Evolutionary conservation across 768 basidiomycete genomes (phyloP).

Genomic region (Amanita fuliginea): DNA sequence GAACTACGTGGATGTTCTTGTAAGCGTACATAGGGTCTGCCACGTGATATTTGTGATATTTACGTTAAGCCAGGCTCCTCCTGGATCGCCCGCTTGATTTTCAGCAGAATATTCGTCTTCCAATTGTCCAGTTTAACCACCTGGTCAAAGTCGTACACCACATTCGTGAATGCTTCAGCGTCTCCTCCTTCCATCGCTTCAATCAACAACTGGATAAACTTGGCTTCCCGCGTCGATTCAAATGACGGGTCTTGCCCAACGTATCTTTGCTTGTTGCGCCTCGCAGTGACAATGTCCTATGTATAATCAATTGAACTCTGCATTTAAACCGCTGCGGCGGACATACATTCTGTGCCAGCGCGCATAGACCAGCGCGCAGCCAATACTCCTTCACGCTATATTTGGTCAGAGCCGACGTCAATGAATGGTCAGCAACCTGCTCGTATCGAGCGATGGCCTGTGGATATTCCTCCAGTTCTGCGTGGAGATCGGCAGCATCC

Average conservation of each 20-base stretch:
- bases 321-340: not conserved
- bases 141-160: constrained; percentile 89
- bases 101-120: constrained; percentile 88
- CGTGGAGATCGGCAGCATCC: constrained; percentile 92
- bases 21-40: not conserved
- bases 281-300: constrained; percentile 79
- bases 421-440: constrained; percentile 77
- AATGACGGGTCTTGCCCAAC: constrained; percentile 78
- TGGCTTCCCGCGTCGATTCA: constrained; percentile 80
- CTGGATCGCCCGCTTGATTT: constrained; percentile 79
- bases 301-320: not conserved
- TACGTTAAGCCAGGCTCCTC: constrained; percentile 28
- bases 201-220: constrained; percentile 69
- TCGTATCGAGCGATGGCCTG: constrained; percentile 85
- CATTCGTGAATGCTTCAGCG: constrained; percentile 58
- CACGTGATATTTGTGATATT: not conserved
- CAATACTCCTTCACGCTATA: constrained; percentile 99
- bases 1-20: not conserved
- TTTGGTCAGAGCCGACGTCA: constrained; percentile 79
- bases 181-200: constrained; percentile 53
- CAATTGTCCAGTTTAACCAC: constrained; percentile 90
- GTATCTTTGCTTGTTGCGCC: constrained; percentile 71
- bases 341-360: constrained; percentile 76
- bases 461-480: constrained; percentile 76
- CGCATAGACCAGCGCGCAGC: constrained; percentile 80